These are phyloP conservation scores for Mercurialis annua DNA, from an alignment of 345 rosid genomes.

Conservation along the genomic window DNA sequence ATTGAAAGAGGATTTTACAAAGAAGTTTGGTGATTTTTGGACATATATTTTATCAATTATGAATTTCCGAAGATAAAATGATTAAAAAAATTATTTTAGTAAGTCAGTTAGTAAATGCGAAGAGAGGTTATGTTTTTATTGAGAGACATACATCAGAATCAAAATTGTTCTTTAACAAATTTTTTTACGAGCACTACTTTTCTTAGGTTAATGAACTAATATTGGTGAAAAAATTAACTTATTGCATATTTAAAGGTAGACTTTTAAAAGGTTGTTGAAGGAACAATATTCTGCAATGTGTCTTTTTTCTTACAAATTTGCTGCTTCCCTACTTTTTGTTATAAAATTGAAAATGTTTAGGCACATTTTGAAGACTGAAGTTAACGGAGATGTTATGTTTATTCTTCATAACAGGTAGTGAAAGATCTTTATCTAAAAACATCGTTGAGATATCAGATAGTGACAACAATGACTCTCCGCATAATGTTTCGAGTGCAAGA, in stretches of 20 bases:
- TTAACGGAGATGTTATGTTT: not conserved
- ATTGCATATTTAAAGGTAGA: too few species aligned
- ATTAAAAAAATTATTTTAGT: not conserved
- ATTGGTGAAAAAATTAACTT: too few species aligned
- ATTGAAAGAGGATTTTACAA: too few species aligned
- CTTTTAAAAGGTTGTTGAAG: too few species aligned
- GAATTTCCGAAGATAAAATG: not conserved
- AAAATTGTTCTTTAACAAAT: too few species aligned
- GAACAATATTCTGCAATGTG: not conserved
- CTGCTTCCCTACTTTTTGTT: not conserved
- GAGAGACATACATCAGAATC: not conserved
- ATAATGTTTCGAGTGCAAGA: slow-evolving; percentile 10
- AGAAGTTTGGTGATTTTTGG: too few species aligned
- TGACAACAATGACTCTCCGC: slow-evolving; percentile 28
- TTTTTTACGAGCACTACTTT: too few species aligned
- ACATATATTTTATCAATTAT: too few species aligned
- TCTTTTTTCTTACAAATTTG: not conserved
- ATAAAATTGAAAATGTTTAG: not conserved
- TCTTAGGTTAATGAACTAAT: too few species aligned
- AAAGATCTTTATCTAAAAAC: slow-evolving; percentile 6
- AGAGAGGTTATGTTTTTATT: not conserved
- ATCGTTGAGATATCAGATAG: slow-evolving; percentile 33
- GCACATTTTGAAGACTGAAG: not conserved
- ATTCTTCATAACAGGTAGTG: slow-evolving; percentile 16
- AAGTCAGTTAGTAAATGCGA: not conserved